Evolutionary conservation across 805 yeast species (phyloP).

Genomic region (Candida quercuum): DNA sequence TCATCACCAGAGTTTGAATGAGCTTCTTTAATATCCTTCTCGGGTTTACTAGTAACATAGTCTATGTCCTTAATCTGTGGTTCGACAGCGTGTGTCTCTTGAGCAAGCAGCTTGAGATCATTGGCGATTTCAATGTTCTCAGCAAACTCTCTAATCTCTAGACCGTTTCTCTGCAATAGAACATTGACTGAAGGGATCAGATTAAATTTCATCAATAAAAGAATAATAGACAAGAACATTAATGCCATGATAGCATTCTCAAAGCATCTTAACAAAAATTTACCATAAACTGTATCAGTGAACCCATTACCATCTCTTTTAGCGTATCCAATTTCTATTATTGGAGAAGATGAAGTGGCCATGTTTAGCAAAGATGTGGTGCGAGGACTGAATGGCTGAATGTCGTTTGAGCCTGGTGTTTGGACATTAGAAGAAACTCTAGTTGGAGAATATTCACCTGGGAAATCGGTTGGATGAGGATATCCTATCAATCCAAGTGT

Average conservation of each 20-base stretch:
- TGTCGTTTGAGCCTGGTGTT: conserved; percentile 7
- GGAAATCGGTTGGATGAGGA: conserved; percentile 16
- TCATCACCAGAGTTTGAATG: no score
- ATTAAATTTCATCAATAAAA: conserved; percentile 24
- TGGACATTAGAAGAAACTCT: conserved; percentile 9
- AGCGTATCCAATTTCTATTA: conserved; percentile 21
- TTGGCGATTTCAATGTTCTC: conserved; percentile 1
- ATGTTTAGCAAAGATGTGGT: not conserved
- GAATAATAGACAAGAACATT: conserved; percentile 22
- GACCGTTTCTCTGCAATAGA: conserved; percentile 28
- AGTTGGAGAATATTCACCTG: conserved; percentile 11
- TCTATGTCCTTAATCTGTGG: no score
- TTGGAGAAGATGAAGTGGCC: conserved; percentile 10
- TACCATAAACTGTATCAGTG: conserved; percentile 22
- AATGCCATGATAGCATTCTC: conserved; percentile 37
- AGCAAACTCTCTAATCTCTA: conserved; percentile 23
- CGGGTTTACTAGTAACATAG: no score
- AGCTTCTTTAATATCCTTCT: no score
- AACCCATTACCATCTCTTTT: conserved; percentile 8
- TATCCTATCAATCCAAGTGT: conserved; percentile 14
- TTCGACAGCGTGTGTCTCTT: no score
- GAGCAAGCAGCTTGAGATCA: no score
- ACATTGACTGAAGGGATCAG: conserved; percentile 28
- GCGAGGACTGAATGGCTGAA: not conserved
- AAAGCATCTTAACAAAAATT: conserved; percentile 27